Evolutionary conservation across 345 rosid genomes (phyloP).

Genomic region (Passiflora organensis): DNA sequence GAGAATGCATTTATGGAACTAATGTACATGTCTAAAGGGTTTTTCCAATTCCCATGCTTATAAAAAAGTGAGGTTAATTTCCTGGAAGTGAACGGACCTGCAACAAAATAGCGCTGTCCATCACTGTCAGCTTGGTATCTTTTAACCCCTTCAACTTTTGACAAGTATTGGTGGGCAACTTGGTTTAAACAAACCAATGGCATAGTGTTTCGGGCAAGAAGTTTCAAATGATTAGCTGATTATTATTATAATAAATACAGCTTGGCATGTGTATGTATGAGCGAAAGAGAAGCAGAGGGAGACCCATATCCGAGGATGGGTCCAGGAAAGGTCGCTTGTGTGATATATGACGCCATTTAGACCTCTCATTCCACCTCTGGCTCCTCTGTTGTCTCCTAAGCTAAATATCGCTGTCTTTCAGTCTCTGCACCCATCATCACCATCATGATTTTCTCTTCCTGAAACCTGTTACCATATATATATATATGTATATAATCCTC

Average conservation of each 20-base stretch:
- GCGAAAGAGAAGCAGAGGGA: conserved; percentile 13
- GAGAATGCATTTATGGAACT: no score
- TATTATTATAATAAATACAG: not conserved
- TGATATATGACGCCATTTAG: conserved; percentile 23
- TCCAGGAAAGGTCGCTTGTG: conserved; percentile 15
- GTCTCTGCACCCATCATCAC: conserved; percentile 31
- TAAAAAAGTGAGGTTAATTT: no score
- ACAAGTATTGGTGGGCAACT: not conserved
- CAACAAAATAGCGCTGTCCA: no score
- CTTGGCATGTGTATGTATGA: conserved; percentile 10
- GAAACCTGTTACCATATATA: conserved; percentile 20
- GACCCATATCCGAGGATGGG: conserved; percentile 35
- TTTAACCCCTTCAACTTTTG: not conserved
- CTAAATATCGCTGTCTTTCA: conserved; percentile 34
- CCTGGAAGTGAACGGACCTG: no score
- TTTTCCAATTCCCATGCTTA: no score
- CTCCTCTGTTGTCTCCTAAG: conserved; percentile 10
- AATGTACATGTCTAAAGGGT: no score
- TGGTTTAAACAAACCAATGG: not conserved
- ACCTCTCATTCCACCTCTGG: conserved; percentile 23
- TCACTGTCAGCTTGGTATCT: not conserved
- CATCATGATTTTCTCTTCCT: conserved; percentile 23
- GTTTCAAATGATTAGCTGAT: conserved; percentile 16
- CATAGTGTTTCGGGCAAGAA: not conserved
- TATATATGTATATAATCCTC: conserved; percentile 8